Conservation (phyloP, 2,329 filamentous ascomycete genomes). For the Sordariomycetes sp. region DNA sequence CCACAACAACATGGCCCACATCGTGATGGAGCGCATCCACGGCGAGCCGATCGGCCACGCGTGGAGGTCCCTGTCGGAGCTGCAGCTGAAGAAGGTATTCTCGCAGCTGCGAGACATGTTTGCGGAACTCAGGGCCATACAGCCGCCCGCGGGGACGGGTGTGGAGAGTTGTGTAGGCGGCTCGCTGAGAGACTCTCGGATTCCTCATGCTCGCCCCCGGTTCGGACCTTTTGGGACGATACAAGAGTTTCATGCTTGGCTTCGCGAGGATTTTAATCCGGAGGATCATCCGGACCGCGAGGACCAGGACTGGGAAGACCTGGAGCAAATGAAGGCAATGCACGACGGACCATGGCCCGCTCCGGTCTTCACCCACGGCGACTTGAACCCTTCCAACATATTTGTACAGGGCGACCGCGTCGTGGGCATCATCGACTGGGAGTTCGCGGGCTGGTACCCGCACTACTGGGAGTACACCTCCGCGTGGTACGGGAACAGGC, state of each 20-base stretch:
- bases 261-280: conserved; percentile 8
- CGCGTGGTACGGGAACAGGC: conserved; percentile 4
- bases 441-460: conserved; percentile 13
- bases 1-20: conserved; percentile 22
- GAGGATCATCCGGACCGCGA: neutral
- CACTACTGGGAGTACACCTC: conserved; percentile 15
- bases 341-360: conserved; percentile 8
- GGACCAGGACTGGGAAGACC: conserved; percentile 5
- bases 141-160: neutral
- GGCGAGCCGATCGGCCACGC: conserved; percentile 11
- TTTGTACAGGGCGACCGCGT: conserved; percentile 15
- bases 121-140: conserved; percentile 8
- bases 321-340: conserved; percentile 10
- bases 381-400: conserved; percentile 17
- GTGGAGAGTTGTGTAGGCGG: conserved; percentile 12
- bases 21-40: conserved; percentile 28
- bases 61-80: conserved; percentile 9
- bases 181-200: conserved; percentile 13
- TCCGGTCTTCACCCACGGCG: conserved; percentile 9
- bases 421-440: conserved; percentile 16
- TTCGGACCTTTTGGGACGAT: conserved; percentile 16
- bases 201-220: conserved; percentile 8
- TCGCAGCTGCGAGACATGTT: conserved; percentile 11
- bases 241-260: conserved; percentile 14
- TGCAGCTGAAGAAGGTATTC: conserved; percentile 11